Evolutionary conservation across 768 basidiomycete genomes (phyloP), one percentile per base, ranked within the genome.

Genomic region (Tricholoma sp.): DNA sequence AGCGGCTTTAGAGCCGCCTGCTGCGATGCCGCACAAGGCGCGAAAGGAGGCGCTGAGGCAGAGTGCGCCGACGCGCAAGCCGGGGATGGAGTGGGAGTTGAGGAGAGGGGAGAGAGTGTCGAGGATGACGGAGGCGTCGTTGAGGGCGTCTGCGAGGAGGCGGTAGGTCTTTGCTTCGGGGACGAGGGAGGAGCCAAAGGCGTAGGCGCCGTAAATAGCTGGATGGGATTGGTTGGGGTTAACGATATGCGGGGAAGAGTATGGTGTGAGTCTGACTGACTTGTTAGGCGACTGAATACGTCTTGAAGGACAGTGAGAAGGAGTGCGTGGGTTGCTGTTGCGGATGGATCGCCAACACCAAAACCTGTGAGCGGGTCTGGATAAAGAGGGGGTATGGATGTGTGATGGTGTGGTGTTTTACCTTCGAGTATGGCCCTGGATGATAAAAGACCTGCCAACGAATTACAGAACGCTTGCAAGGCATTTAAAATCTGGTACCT

Each of bases 131-230:
- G 85, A 77, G 0, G 74, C 68, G 58, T 88, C 86, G 58, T 87
- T 88, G 59, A 85, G 71, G 12, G 87, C 73, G 61, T 89, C 86
- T 0, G 85, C 87, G 22, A 86, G 73, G 50, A 86, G 73, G 12
- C 86, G 81, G 60, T 85, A 89, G 0, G 76, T 83, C 67, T 88
- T 89, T 0, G 85, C 84, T 70, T 89, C 86, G 4, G 87, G 84
- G 31, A 78, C 82, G 3, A 89, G 77, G 0, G 80, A 83, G 0
- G 86, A 82, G 2, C 87, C 86, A 18, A 88, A 70, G 41, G 76
- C 72, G 64, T 85, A 85, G 1, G 83, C 87, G 3, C 76, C 81
- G 6, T 82, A 60, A 46, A 89, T 87, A 7, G 87, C 87, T 88
- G 51, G 37, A 27, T 55, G 24, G 18, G 10, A 27, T 27, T 27